Evolutionary conservation across 1,139 yeast species (phyloP).

Genomic region (Geotrichum histeridarum): DNA sequence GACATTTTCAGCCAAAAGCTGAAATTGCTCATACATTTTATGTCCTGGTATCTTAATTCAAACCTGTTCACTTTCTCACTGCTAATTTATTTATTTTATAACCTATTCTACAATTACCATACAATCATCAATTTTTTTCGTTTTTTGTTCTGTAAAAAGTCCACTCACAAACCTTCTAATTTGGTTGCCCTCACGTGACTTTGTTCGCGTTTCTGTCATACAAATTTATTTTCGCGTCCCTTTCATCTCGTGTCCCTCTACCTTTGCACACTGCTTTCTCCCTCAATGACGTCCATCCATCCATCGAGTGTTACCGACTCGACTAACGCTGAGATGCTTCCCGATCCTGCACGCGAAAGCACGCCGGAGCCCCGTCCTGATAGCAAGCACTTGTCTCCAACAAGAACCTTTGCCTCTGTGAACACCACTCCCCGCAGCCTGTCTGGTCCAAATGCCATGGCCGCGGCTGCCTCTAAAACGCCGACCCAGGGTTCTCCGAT

Average conservation of each 20-base stretch:
- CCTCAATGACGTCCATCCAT: conserved; percentile 13
- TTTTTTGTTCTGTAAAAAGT: too few species aligned
- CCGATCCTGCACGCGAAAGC: not conserved
- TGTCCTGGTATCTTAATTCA: too few species aligned
- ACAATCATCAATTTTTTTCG: too few species aligned
- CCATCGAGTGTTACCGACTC: conserved; percentile 7
- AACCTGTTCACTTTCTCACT: too few species aligned
- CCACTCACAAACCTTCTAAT: too few species aligned
- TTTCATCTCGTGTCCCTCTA: not conserved
- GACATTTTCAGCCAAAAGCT: too few species aligned
- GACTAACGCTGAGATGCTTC: not conserved
- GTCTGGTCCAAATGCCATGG: not conserved
- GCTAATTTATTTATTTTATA: too few species aligned
- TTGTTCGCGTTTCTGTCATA: not conserved
- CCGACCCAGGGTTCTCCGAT: not conserved
- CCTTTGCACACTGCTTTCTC: not conserved
- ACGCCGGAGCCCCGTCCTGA: conserved; percentile 11
- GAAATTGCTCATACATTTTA: too few species aligned
- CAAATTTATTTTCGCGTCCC: not conserved
- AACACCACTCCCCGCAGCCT: conserved; percentile 11
- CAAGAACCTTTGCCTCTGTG: conserved; percentile 5
- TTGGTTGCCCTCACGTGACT: not conserved
- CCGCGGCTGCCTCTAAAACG: not conserved
- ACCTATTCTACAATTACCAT: too few species aligned
- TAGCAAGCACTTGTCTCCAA: not conserved